Conservation (phyloP, 768 basidiomycete species). For the Suillus subaureus region DNA sequence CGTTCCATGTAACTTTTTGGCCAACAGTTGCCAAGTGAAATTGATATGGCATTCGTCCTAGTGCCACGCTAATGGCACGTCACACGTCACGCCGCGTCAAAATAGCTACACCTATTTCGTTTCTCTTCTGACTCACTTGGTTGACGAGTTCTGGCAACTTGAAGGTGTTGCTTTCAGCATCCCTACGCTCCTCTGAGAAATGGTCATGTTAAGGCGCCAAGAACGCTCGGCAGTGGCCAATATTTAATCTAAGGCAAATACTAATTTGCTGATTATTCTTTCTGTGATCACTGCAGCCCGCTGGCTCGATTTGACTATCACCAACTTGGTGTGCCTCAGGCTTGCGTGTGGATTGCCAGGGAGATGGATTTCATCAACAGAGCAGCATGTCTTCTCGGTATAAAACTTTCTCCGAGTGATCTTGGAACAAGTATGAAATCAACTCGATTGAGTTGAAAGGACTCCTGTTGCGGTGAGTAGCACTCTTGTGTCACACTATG, state of each 20-base stretch:
- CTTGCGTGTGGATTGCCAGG: background rate
- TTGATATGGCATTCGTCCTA: no score
- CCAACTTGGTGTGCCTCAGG: no score
- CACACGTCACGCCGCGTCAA: no score
- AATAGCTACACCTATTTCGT: no score
- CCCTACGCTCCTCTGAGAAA: background rate
- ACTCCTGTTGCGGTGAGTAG: background rate
- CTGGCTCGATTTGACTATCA: background rate
- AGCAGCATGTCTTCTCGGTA: background rate
- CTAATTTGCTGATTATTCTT: background rate
- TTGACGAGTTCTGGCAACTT: no score
- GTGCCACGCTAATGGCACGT: no score
- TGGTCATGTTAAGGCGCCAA: background rate
- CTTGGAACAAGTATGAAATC: background rate
- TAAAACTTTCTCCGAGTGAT: background rate
- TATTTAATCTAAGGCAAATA: background rate
- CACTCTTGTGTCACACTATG: no score
- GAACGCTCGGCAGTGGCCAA: background rate
- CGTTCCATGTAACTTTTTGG: no score
- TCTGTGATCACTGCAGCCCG: background rate
- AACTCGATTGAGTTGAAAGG: background rate
- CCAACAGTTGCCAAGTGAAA: no score
- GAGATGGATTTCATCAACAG: background rate
- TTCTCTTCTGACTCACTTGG: no score
- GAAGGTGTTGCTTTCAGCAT: background rate